These are phyloP conservation scores for Fomitopsis schrenkii DNA, from an alignment of 1,284 basidiomycete species.

Conservation along the genomic window DNA sequence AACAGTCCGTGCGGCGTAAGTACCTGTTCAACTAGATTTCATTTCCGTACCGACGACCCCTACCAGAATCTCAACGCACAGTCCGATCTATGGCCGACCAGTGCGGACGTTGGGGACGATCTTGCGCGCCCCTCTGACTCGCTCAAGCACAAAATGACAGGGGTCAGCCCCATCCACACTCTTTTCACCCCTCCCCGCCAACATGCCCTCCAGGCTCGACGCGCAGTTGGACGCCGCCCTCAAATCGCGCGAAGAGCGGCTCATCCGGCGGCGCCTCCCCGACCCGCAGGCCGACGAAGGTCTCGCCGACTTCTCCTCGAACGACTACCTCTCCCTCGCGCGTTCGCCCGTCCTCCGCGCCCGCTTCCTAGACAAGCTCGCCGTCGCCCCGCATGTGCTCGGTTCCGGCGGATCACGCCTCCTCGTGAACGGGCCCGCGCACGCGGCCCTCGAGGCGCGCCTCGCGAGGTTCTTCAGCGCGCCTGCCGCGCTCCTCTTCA, in stretches of 20 bases:
- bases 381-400: constrained; percentile 55
- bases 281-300: constrained; percentile 37
- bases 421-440: constrained; percentile 75
- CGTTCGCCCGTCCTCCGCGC: constrained; percentile 52
- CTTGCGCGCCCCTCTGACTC: constrained; percentile 1
- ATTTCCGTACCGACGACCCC: too few species aligned
- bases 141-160: not conserved
- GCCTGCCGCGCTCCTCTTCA: constrained; percentile 81
- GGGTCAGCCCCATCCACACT: too few species aligned
- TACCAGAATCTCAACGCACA: not conserved
- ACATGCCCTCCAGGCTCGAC: constrained; percentile 25
- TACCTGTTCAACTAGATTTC: too few species aligned
- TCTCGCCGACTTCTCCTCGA: constrained; percentile 80
- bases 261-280: constrained; percentile 60
- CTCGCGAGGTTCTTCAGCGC: constrained; percentile 62
- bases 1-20: too few species aligned
- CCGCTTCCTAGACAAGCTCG: constrained; percentile 55
- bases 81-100: constrained; percentile 8
- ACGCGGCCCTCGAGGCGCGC: constrained; percentile 66
- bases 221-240: constrained; percentile 46
- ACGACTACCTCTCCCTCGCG: constrained; percentile 92
- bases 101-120: not conserved
- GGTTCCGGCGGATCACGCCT: constrained; percentile 90
- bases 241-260: constrained; percentile 55
- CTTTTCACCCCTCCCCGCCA: not conserved